Evolutionary conservation across 2,329 filamentous ascomycete species (phyloP).

Genomic region (Sclerotinia nivalis): DNA sequence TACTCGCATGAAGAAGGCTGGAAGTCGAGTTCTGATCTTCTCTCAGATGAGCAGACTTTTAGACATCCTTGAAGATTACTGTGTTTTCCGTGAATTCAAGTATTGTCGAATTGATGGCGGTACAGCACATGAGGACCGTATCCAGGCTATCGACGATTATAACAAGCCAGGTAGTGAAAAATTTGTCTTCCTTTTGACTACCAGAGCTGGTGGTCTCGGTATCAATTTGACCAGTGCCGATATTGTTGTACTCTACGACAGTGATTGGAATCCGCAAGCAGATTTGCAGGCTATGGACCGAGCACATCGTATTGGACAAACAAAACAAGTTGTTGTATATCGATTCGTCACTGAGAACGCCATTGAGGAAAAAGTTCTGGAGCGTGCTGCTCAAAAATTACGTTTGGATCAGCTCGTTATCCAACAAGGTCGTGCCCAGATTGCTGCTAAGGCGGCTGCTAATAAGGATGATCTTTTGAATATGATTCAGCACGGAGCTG

Average conservation of each 20-base stretch:
- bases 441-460: constrained; percentile 83
- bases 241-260: constrained; percentile 95
- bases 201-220: constrained; percentile 89
- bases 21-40: constrained; percentile 96
- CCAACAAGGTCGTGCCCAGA: constrained; percentile 92
- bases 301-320: constrained; percentile 97
- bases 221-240: constrained; percentile 96
- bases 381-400: constrained; percentile 94
- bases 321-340: constrained; percentile 96
- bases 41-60: constrained; percentile 98
- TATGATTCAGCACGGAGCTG: constrained; percentile 99
- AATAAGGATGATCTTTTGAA: constrained; percentile 94
- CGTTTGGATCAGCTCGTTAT: constrained; percentile 97
- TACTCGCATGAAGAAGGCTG: constrained; percentile 77
- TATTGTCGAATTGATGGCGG: constrained; percentile 98
- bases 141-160: constrained; percentile 96
- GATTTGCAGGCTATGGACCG: constrained; percentile 99
- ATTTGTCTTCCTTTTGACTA: constrained; percentile 94
- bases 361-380: constrained; percentile 96
- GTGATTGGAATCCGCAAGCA: constrained; percentile 98
- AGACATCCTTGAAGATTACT: constrained; percentile 97
- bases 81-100: constrained; percentile 89
- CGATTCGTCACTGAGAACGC: constrained; percentile 97
- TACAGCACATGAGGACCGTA: constrained; percentile 96
- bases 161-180: constrained; percentile 95